phyloP scores from a whole-genome alignment of 2,329 filamentous ascomycete species.

The Penicillium hesseltinei region DNA sequence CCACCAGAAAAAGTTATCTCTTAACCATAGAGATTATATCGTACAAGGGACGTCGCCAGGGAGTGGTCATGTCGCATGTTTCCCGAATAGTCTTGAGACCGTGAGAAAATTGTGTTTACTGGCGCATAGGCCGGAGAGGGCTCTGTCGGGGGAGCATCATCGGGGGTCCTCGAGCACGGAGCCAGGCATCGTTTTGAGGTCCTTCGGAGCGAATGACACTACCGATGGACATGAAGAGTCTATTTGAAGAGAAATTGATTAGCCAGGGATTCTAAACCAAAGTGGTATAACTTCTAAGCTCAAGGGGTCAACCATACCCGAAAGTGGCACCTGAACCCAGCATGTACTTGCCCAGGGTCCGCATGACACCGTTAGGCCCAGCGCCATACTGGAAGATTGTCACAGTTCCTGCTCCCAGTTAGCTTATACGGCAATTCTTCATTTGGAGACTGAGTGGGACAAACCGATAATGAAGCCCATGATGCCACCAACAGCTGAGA shows the following conservation, averaged over 20 bases:
- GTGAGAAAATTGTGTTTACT: constrained; percentile 22
- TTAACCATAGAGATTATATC: constrained; percentile 26
- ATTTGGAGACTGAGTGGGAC: constrained; percentile 19
- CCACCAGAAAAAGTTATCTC: constrained; percentile 12
- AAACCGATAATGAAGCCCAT: constrained; percentile 97
- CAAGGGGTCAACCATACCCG: constrained; percentile 61
- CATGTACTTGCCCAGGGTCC: constrained; percentile 97
- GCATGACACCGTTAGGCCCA: constrained; percentile 87
- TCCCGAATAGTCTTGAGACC: constrained; percentile 11
- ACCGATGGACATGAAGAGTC: constrained; percentile 98
- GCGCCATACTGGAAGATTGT: constrained; percentile 95
- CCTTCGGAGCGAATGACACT: constrained; percentile 93
- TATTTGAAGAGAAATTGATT: constrained; percentile 27
- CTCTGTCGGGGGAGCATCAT: constrained; percentile 61
- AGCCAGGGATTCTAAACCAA: background rate
- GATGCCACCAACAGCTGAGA: constrained; percentile 82
- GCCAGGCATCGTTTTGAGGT: constrained; percentile 73
- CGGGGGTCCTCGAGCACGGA: constrained; percentile 69
- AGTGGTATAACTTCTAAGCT: background rate
- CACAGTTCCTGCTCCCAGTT: constrained; percentile 64
- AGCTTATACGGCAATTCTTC: background rate
- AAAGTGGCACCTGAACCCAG: constrained; percentile 91
- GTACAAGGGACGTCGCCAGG: constrained; percentile 29
- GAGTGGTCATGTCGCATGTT: constrained; percentile 25
- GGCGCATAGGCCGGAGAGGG: constrained; percentile 32